Evolutionary conservation across 148 eudicot genomes (phyloP), one percentile per base, ranked within the genome.

Genomic region (Vaccinium macrocarpon): DNA sequence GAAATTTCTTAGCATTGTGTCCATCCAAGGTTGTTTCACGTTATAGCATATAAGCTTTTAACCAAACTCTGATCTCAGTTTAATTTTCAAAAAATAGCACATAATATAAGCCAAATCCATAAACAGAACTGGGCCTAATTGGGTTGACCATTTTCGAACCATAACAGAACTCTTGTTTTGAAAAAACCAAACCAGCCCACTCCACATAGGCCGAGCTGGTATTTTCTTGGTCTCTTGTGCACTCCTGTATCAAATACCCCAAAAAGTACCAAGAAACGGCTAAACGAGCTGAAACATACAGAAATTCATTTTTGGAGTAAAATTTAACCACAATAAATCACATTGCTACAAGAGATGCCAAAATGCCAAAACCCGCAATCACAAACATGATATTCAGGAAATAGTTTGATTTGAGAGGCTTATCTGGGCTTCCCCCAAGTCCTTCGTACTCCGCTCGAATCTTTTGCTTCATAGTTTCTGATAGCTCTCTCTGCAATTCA

Each of bases 371-470:
- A 90, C 93, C 94, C 68, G 89, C 95, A 87, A 97, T 84, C 78
- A 89, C 91, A 86, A 95, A 92, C 83, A 93, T 92, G 84, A 97
- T 96, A 85, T 96, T 93, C 18, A 95, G 97, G 86, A 97, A 97
- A 90, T 97, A 97, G 91, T 97, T 97, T 23, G 98, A 89, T 8
- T 89, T 93, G 86, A 97, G 98, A 88, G 98, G 97, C 91, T 90
- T 95, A 88, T 93, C 89, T 74, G 97, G 99, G 90, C 97, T 92
- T 75, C 99, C 99, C 81, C 99, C 99, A 55, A 93, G 18, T 9
- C 84, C 96, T 92, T 95, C 86, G 59, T 85, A 85, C 68, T 85
- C 86, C 57, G 98, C 95, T 50, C 96, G 88, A 82, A 95, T 95
- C 92, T 97, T 95, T 89, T 89, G 91, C 92, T 93, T 97, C 99